Evolutionary conservation across 2,329 filamentous ascomycete species (phyloP).

Genomic region (Trichoderma sp.): DNA sequence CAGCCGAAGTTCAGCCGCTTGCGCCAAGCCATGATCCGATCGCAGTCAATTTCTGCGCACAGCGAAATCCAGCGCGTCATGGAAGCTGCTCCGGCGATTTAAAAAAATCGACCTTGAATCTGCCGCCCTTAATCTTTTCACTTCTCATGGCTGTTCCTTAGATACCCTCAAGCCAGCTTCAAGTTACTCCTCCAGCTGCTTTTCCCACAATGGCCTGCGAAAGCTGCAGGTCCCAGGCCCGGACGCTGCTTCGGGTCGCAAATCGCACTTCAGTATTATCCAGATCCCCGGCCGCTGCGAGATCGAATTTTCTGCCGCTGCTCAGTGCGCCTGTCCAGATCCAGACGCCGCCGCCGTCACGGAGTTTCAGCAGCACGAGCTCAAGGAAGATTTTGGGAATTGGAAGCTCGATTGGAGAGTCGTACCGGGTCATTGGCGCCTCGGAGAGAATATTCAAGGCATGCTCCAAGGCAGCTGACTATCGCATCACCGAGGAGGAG

Average conservation of each 20-base stretch:
- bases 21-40: neutral
- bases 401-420: slow-evolving; percentile 43
- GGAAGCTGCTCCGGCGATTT: slow-evolving; percentile 10
- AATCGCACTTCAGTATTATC: slow-evolving; percentile 39
- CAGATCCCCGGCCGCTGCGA: slow-evolving; percentile 35
- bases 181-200: slow-evolving; percentile 12
- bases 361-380: slow-evolving; percentile 46
- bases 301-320: slow-evolving; percentile 33
- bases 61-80: slow-evolving; percentile 29
- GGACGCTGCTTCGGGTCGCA: slow-evolving; percentile 44
- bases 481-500: slow-evolving; percentile 70
- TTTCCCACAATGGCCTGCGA: slow-evolving; percentile 52
- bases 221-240: slow-evolving; percentile 52
- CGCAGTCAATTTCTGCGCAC: slow-evolving; percentile 21
- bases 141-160: slow-evolving; percentile 3
- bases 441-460: slow-evolving; percentile 79
- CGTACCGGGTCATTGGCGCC: slow-evolving; percentile 77
- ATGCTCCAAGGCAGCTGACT: slow-evolving; percentile 74
- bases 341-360: slow-evolving; percentile 25
- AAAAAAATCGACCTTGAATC: slow-evolving; percentile 10
- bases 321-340: slow-evolving; percentile 21
- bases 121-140: neutral
- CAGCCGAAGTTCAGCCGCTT: slow-evolving; percentile 30
- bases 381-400: slow-evolving; percentile 43
- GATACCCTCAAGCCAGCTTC: neutral